phyloP scores from a whole-genome alignment of 345 rosid species.

The Corymbia maculata region DNA sequence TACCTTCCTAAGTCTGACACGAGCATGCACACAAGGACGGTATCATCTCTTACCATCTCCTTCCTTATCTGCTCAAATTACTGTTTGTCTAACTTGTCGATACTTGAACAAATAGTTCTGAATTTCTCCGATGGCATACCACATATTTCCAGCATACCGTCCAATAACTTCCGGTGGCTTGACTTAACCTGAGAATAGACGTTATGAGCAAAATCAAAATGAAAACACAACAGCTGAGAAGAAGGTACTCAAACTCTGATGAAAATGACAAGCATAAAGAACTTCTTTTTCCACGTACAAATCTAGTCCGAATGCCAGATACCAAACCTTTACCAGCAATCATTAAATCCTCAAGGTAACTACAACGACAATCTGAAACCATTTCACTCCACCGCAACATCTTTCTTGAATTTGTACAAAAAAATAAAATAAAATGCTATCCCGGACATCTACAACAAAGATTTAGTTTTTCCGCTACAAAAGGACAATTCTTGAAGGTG shows the following conservation, averaged over 20 bases:
- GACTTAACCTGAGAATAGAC: slow-evolving; percentile 52
- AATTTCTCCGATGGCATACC: slow-evolving; percentile 84
- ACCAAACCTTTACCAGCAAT: background rate
- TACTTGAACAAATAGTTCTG: slow-evolving; percentile 85
- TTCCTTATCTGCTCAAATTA: slow-evolving; percentile 71
- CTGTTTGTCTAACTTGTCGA: slow-evolving; percentile 85
- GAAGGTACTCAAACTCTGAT: background rate
- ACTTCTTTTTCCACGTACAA: background rate
- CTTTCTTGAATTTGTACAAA: background rate
- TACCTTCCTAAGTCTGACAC: background rate
- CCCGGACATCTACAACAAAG: background rate
- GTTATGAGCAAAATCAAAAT: background rate
- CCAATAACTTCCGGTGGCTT: slow-evolving; percentile 80
- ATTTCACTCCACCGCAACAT: background rate
- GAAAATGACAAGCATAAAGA: background rate
- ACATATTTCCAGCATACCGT: slow-evolving; percentile 91
- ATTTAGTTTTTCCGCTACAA: background rate
- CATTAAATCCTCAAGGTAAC: background rate
- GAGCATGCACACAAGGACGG: background rate
- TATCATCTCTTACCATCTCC: slow-evolving; percentile 57
- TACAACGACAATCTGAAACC: background rate
- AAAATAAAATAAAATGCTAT: background rate
- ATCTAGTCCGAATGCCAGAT: background rate
- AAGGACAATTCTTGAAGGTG: background rate
- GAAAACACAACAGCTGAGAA: background rate